Evolutionary conservation across 495 filamentous ascomycete genomes (phyloP).

Genomic region (Podospora australis): DNA sequence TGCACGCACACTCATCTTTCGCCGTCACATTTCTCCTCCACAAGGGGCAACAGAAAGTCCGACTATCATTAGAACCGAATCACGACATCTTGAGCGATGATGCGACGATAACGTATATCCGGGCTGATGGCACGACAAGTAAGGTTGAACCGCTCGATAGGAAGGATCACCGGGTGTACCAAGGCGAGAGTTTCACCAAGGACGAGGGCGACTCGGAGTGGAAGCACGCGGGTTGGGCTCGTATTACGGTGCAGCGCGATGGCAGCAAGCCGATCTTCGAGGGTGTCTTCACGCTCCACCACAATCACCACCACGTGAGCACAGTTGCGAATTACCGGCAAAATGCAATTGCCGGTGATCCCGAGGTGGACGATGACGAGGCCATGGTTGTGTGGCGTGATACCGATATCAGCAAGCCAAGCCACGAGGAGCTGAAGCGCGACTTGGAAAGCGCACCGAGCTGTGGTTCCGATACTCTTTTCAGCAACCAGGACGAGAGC

Average conservation of each 20-base stretch:
- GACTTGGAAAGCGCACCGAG: slow-evolving; percentile 27
- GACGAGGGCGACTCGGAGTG: slow-evolving; percentile 55
- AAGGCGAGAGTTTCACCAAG: slow-evolving; percentile 67
- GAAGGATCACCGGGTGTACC: slow-evolving; percentile 72
- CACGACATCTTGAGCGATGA: slow-evolving; percentile 79
- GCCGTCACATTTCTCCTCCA: slow-evolving; percentile 75
- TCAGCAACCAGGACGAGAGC: slow-evolving; percentile 60
- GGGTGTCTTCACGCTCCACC: slow-evolving; percentile 74
- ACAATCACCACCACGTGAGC: slow-evolving; percentile 85
- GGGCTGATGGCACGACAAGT: slow-evolving; percentile 57
- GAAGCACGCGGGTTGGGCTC: slow-evolving; percentile 79
- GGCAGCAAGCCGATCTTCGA: slow-evolving; percentile 78
- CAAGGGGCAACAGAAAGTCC: slow-evolving; percentile 59
- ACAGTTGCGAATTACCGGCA: slow-evolving; percentile 64
- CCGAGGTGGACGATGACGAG: slow-evolving; percentile 60
- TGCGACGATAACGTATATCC: slow-evolving; percentile 66
- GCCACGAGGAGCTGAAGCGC: slow-evolving; percentile 30
- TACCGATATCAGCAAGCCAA: slow-evolving; percentile 60
- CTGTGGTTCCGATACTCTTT: slow-evolving; percentile 61
- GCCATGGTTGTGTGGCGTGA: slow-evolving; percentile 91
- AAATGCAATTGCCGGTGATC: slow-evolving; percentile 69
- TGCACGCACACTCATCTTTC: slow-evolving; percentile 74
- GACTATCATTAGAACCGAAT: slow-evolving; percentile 82
- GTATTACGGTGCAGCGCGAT: slow-evolving; percentile 70
- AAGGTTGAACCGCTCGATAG: slow-evolving; percentile 60